Conservation (phyloP, 2,329 filamentous ascomycete genomes). For the Lecanosticta acicola region DNA sequence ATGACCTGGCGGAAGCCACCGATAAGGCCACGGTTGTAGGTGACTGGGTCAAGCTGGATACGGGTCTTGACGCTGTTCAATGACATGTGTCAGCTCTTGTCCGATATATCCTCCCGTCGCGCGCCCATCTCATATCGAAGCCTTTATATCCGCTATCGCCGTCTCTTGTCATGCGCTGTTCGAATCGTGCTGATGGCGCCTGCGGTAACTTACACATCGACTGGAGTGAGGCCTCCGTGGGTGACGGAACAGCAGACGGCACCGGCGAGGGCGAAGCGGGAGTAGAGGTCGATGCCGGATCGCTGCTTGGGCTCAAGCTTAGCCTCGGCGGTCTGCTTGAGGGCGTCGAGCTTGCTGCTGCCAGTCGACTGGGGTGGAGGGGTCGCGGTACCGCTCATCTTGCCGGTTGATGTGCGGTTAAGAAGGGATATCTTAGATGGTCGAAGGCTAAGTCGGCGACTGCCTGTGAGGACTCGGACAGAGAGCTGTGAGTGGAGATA, state of each 20-base stretch:
- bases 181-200: background rate
- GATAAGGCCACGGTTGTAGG: conserved; percentile 83
- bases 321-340: conserved; percentile 45
- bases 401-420: conserved; percentile 13
- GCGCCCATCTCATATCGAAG: background rate
- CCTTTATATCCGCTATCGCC: background rate
- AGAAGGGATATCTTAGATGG: background rate
- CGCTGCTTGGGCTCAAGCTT: conserved; percentile 48
- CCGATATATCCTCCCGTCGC: background rate
- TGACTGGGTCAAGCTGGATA: conserved; percentile 85
- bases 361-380: conserved; percentile 45
- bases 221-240: conserved; percentile 92
- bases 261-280: conserved; percentile 92
- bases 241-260: conserved; percentile 97
- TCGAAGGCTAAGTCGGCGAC: background rate
- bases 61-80: conserved; percentile 78
- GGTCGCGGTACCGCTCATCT: conserved; percentile 33
- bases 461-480: background rate
- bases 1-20: conserved; percentile 84
- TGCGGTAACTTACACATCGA: conserved; percentile 84
- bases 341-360: conserved; percentile 49
- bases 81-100: conserved; percentile 15
- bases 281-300: conserved; percentile 71
- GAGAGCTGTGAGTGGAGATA: conserved; percentile 4
- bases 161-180: background rate